phyloP scores from a whole-genome alignment of 2,329 filamentous ascomycete genomes.

The Ascochyta fabae region DNA sequence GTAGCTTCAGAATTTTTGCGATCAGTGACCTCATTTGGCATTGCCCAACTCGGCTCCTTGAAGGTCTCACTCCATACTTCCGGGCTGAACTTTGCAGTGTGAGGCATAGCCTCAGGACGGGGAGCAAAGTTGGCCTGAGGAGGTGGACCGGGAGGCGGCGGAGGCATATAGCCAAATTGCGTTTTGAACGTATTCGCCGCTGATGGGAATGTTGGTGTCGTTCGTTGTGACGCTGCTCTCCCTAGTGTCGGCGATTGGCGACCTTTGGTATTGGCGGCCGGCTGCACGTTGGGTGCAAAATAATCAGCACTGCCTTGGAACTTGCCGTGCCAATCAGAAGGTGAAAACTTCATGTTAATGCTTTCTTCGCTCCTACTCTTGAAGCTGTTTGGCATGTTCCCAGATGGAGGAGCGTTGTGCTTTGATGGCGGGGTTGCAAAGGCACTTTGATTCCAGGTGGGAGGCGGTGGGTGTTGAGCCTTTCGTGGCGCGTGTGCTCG shows the following conservation, averaged over 20 bases:
- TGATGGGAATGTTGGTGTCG: slow-evolving; percentile 9
- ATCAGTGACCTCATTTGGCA: slow-evolving; percentile 41
- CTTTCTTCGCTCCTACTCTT: slow-evolving; percentile 57
- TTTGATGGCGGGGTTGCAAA: slow-evolving; percentile 30
- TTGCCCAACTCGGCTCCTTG: slow-evolving; percentile 52
- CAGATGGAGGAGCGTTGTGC: slow-evolving; percentile 21
- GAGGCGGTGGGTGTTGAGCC: slow-evolving; percentile 23
- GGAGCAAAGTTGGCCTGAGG: slow-evolving; percentile 34
- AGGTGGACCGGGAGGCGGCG: slow-evolving; percentile 39
- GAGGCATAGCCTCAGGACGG: slow-evolving; percentile 27
- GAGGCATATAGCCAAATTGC: slow-evolving; percentile 30
- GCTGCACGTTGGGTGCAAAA: slow-evolving; percentile 47
- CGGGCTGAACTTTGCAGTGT: slow-evolving; percentile 49
- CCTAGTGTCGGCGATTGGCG: slow-evolving; percentile 43
- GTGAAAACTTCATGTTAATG: slow-evolving; percentile 58
- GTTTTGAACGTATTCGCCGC: slow-evolving; percentile 13
- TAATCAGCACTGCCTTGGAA: slow-evolving; percentile 54
- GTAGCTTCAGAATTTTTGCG: slow-evolving; percentile 37
- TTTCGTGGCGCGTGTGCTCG: slow-evolving; percentile 23
- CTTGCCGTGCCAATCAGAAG: slow-evolving; percentile 54
- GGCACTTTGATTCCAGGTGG: slow-evolving; percentile 23
- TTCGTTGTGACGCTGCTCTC: slow-evolving; percentile 30
- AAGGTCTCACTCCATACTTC: slow-evolving; percentile 54
- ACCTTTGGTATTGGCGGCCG: slow-evolving; percentile 31
- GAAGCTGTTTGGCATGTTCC: slow-evolving; percentile 37